Percentiles rank a stretch among this genome's conserved stretches.
Evolutionary conservation across 2,329 filamentous ascomycete species (phyloP).

Genomic region (Pseudocercospora musae): DNA sequence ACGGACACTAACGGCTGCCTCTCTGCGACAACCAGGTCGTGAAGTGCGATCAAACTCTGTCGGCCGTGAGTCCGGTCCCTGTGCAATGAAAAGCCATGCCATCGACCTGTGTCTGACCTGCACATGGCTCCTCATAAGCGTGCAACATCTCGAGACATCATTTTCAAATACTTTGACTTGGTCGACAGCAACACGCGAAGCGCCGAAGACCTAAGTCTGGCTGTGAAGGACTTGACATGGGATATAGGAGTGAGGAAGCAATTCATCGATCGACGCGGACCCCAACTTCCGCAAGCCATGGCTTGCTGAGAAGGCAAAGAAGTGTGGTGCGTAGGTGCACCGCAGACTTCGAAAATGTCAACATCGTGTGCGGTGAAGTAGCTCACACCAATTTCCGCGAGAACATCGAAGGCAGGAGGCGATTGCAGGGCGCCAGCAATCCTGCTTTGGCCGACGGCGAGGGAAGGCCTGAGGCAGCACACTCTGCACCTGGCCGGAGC

Average conservation of each 20-base stretch:
- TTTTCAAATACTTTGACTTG: background rate
- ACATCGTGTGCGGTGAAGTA: background rate
- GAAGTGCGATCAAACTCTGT: background rate
- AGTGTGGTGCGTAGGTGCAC: too few species aligned
- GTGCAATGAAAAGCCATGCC: background rate
- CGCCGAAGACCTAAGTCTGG: background rate
- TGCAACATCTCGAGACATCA: background rate
- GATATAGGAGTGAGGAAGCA: background rate
- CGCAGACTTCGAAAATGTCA: too few species aligned
- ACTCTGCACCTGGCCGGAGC: background rate
- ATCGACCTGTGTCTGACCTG: background rate
- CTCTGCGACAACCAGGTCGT: conserved; percentile 4
- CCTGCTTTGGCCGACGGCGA: background rate
- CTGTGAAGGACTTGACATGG: too few species aligned
- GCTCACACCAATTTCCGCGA: background rate
- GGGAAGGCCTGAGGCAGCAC: background rate
- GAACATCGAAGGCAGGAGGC: background rate
- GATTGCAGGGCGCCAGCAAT: background rate
- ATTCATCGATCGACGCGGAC: background rate
- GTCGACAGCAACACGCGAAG: background rate
- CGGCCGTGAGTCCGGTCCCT: background rate
- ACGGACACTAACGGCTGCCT: conserved; percentile 1
- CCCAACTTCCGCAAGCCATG: background rate
- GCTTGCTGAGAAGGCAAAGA: too few species aligned
- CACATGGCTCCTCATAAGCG: background rate